Evolutionary conservation across 768 basidiomycete genomes (phyloP).

Genomic region (Chalciporus sphaerocephalus): DNA sequence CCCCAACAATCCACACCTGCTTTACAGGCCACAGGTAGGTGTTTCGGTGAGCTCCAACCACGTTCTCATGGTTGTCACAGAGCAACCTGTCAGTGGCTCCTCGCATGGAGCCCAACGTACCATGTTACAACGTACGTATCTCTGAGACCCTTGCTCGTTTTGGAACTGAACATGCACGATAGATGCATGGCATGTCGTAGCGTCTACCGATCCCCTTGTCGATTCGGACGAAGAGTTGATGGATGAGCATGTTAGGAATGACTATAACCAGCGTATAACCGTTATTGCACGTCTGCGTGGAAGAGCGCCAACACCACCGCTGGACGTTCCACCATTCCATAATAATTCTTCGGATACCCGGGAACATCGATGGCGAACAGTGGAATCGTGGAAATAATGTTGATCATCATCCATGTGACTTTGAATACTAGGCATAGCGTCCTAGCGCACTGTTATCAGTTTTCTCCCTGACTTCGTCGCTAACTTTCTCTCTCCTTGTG

Average conservation of each 20-base stretch:
- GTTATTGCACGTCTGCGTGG: constrained; percentile 52
- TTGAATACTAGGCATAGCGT: not conserved
- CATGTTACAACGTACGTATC: constrained; percentile 43
- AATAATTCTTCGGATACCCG: constrained; percentile 20
- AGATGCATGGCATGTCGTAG: constrained; percentile 74
- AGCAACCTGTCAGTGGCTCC: constrained; percentile 11
- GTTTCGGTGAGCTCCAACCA: not conserved
- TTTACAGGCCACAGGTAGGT: constrained; percentile 23
- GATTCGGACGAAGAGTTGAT: constrained; percentile 72
- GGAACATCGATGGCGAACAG: constrained; percentile 35
- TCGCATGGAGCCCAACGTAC: constrained; percentile 33
- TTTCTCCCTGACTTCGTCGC: not conserved
- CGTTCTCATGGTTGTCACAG: constrained; percentile 14
- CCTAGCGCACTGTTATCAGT: not conserved
- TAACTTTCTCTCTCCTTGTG: not conserved
- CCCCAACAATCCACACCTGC: constrained; percentile 22
- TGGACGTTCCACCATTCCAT: constrained; percentile 11
- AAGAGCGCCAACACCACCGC: constrained; percentile 46
- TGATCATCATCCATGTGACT: not conserved
- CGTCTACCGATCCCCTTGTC: constrained; percentile 57
- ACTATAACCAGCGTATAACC: constrained; percentile 55
- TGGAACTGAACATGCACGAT: constrained; percentile 4
- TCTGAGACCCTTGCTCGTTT: not conserved
- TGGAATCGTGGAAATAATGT: constrained; percentile 35
- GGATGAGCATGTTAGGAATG: constrained; percentile 57